Conservation (phyloP, 148 eudicot genomes). For the Camellia japonica region DNA sequence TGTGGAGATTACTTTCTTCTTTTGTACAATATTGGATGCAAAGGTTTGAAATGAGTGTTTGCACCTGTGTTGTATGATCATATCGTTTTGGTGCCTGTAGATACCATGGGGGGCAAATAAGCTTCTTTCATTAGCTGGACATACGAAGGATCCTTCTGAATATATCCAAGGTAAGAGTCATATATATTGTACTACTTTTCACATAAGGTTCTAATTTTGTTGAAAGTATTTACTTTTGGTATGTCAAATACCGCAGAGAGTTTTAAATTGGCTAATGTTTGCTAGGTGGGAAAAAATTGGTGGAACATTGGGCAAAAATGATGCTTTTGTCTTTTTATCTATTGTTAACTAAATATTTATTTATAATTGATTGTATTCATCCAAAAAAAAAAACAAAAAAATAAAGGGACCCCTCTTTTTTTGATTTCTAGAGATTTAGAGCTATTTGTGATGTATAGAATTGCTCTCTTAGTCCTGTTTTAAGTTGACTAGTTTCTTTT, state of each 20-base stretch:
- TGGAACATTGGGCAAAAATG: not conserved
- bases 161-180: conserved; percentile 58
- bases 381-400: not conserved
- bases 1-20: conserved; percentile 17
- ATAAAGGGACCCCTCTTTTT: no score
- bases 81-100: conserved; percentile 34
- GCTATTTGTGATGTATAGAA: no score
- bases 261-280: not conserved
- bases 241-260: not conserved
- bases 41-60: not conserved
- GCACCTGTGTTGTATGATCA: not conserved
- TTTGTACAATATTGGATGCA: conserved; percentile 4
- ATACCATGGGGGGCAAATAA: conserved; percentile 85
- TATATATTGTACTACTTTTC: conserved; percentile 3
- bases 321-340: not conserved
- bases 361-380: not conserved
- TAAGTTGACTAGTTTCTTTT: no score
- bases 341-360: not conserved
- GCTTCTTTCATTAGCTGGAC: conserved; percentile 93
- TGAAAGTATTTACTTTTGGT: not conserved
- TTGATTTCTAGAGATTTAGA: no score
- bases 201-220: not conserved
- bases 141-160: conserved; percentile 86
- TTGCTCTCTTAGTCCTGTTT: no score
- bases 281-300: not conserved